These are phyloP conservation scores for Kodamaea ohmeri DNA, from an alignment of 1,139 yeast genomes.

Conservation along the genomic window DNA sequence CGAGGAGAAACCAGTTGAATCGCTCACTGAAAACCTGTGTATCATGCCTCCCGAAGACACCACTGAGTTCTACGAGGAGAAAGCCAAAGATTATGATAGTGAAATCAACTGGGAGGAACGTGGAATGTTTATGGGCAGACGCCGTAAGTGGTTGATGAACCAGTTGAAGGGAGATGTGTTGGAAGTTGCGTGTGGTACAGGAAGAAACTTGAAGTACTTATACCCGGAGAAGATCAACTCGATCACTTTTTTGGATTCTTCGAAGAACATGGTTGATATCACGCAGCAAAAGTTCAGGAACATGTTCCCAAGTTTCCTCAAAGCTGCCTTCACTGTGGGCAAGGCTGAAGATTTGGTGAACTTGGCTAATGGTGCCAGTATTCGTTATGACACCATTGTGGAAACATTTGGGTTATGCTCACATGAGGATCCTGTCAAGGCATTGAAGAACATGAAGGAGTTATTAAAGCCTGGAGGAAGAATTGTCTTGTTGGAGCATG, in stretches of 20 bases:
- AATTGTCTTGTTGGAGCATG: slow-evolving; percentile 85
- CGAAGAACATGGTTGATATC: slow-evolving; percentile 80
- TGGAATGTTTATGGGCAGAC: slow-evolving; percentile 74
- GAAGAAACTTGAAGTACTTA: slow-evolving; percentile 80
- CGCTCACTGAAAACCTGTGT: slow-evolving; percentile 32
- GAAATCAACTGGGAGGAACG: slow-evolving; percentile 86
- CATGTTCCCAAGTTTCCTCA: slow-evolving; percentile 59
- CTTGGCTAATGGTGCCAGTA: slow-evolving; percentile 42
- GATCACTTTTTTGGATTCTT: slow-evolving; percentile 81
- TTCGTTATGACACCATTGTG: slow-evolving; percentile 83
- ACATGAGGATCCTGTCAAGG: slow-evolving; percentile 86
- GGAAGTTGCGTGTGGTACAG: slow-evolving; percentile 96
- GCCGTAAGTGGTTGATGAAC: slow-evolving; percentile 81
- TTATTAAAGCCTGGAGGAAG: slow-evolving; percentile 89
- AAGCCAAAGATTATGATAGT: slow-evolving; percentile 79
- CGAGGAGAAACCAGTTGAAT: slow-evolving; percentile 11
- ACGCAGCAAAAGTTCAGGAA: slow-evolving; percentile 71
- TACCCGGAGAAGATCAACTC: slow-evolving; percentile 60
- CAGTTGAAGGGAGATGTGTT: slow-evolving; percentile 83
- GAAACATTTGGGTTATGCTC: slow-evolving; percentile 97
- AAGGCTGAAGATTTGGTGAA: slow-evolving; percentile 78
- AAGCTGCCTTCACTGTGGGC: slow-evolving; percentile 88
- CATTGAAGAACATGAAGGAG: slow-evolving; percentile 68
- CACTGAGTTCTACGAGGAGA: slow-evolving; percentile 72
- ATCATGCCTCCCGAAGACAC: slow-evolving; percentile 77